Conservation (phyloP, 2,329 filamentous ascomycete genomes). For the Alternaria alternata region DNA sequence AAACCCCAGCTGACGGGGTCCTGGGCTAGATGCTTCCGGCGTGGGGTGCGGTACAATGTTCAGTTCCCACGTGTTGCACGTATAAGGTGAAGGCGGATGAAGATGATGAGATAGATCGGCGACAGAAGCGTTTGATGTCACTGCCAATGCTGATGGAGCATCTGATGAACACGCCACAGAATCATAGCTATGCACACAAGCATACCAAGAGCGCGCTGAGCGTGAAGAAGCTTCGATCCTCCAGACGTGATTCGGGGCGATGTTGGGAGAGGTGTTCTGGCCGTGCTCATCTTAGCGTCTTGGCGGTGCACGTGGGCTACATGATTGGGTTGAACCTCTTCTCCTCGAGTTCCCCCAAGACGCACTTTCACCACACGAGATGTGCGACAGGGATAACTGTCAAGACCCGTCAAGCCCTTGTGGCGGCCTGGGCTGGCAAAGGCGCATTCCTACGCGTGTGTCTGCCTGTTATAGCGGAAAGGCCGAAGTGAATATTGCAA, state of each 20-base stretch:
- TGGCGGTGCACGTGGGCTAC: constrained; percentile 10
- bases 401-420: constrained; percentile 12
- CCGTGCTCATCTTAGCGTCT: constrained; percentile 1
- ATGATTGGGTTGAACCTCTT: constrained; percentile 3
- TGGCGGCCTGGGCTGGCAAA: constrained; percentile 18
- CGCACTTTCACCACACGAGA: constrained; percentile 4
- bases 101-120: background rate
- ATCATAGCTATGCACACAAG: constrained; percentile 1
- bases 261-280: constrained; percentile 2
- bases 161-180: constrained; percentile 6
- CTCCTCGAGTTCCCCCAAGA: background rate
- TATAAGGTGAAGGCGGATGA: background rate
- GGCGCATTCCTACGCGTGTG: background rate
- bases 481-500: constrained; percentile 1
- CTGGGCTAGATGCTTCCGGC: background rate
- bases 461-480: constrained; percentile 7
- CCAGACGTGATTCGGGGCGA: background rate
- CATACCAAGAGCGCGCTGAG: constrained; percentile 2
- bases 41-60: background rate
- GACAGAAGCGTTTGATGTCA: background rate
- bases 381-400: constrained; percentile 6
- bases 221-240: constrained; percentile 11
- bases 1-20: background rate
- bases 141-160: background rate
- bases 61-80: background rate